phyloP scores from a whole-genome alignment of 306 rosid genomes.

The Lotus japonicus region DNA sequence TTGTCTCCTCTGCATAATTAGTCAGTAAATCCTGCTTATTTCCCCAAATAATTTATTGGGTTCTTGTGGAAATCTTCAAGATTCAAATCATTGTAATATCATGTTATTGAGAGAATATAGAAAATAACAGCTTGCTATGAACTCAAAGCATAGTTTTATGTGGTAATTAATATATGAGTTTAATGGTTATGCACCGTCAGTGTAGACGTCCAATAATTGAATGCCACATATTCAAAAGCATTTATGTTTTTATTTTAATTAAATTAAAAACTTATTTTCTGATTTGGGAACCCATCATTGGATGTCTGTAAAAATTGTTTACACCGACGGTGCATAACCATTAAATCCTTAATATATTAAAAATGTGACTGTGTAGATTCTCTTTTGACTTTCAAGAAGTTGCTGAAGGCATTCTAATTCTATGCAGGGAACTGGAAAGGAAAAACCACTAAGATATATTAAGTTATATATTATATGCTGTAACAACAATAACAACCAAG shows the following conservation, averaged over 20 bases:
- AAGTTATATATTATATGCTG: not conserved
- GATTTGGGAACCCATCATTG: no score
- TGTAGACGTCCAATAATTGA: no score
- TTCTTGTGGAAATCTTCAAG: slow-evolving; percentile 3
- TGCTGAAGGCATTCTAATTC: slow-evolving; percentile 6
- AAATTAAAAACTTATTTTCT: no score
- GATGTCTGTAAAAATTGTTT: no score
- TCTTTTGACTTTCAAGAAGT: not conserved
- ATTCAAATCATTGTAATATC: not conserved
- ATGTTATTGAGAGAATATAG: not conserved
- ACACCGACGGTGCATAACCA: no score
- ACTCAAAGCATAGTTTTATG: not conserved
- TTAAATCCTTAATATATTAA: not conserved
- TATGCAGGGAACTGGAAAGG: slow-evolving; percentile 9
- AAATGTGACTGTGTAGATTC: not conserved
- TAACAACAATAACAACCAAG: not conserved
- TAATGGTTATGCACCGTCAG: no score
- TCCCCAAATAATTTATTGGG: not conserved
- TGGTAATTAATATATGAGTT: not conserved
- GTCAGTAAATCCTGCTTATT: not conserved
- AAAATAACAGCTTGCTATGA: not conserved
- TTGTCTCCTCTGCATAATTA: not conserved
- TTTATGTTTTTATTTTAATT: no score
- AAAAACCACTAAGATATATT: not conserved
- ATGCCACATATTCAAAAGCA: no score